Evolutionary conservation across 257 asterid genomes (phyloP).

Genomic region (Solanum ahanhuiri): DNA sequence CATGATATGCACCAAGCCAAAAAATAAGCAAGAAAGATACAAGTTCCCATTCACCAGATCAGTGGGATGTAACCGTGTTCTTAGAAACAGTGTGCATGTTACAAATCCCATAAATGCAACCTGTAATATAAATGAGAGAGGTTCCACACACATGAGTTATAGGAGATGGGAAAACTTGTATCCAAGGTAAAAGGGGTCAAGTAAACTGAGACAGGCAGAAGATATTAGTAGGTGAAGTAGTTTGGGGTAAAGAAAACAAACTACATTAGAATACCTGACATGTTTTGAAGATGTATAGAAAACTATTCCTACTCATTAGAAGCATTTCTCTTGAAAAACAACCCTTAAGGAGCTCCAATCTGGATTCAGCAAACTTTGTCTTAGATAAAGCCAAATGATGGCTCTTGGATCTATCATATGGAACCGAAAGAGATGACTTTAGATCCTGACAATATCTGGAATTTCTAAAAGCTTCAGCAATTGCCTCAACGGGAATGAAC

Average conservation of each 20-base stretch:
- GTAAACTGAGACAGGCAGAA: background rate
- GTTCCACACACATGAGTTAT: background rate
- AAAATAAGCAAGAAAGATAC: conserved; percentile 62
- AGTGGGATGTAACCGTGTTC: conserved; percentile 59
- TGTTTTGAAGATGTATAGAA: conserved; percentile 64
- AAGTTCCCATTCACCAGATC: conserved; percentile 51
- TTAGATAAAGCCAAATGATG: conserved; percentile 58
- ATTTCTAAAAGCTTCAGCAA: conserved; percentile 58
- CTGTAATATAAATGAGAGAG: conserved; percentile 22
- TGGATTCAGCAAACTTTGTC: conserved; percentile 46
- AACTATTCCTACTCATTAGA: conserved; percentile 59
- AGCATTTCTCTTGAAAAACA: conserved; percentile 70
- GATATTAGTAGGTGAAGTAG: background rate
- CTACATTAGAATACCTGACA: conserved; percentile 46
- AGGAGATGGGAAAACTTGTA: background rate
- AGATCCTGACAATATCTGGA: conserved; percentile 48
- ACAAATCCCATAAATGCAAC: conserved; percentile 74
- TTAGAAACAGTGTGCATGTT: conserved; percentile 69
- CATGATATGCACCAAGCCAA: conserved; percentile 78
- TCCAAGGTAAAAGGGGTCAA: background rate
- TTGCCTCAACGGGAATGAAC: conserved; percentile 52
- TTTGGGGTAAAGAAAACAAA: background rate
- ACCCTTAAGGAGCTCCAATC: conserved; percentile 61
- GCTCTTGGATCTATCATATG: conserved; percentile 49
- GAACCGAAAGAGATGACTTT: conserved; percentile 31